phyloP scores from a whole-genome alignment of 192 early-diverging fungal genomes.

The Coemansia sp. region DNA sequence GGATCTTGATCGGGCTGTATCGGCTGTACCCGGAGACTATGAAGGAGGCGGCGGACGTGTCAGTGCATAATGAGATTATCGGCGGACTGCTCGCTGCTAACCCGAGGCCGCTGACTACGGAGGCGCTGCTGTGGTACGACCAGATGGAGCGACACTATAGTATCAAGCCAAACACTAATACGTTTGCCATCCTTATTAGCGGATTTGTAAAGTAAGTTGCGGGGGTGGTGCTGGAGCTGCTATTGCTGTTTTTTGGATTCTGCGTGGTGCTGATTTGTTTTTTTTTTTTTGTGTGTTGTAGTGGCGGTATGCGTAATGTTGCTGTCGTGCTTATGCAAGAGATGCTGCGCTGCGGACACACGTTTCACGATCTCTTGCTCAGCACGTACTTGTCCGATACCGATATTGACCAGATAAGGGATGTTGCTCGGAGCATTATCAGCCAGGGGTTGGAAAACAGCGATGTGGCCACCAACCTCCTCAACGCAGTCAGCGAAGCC shows the following conservation, averaged over 20 bases:
- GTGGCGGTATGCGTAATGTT: constrained; percentile 33
- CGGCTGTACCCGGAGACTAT: constrained; percentile 68
- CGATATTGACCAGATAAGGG: constrained; percentile 48
- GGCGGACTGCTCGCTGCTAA: constrained; percentile 61
- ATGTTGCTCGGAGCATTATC: constrained; percentile 36
- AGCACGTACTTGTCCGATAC: constrained; percentile 48
- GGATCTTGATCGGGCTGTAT: constrained; percentile 64
- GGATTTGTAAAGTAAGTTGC: constrained; percentile 59
- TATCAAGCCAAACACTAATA: constrained; percentile 64
- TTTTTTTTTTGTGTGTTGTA: constrained; percentile 17
- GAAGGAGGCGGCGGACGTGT: constrained; percentile 63
- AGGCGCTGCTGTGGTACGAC: constrained; percentile 73
- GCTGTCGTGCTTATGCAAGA: constrained; percentile 50
- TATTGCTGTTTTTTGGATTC: neutral
- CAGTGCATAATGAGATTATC: constrained; percentile 83
- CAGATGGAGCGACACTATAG: constrained; percentile 54
- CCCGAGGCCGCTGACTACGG: constrained; percentile 54
- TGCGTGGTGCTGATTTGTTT: neutral
- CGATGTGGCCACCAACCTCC: constrained; percentile 25
- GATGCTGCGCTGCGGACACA: constrained; percentile 44
- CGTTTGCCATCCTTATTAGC: constrained; percentile 76
- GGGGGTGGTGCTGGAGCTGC: neutral
- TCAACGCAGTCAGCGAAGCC: constrained; percentile 32
- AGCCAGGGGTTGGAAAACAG: constrained; percentile 20
- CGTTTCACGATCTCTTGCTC: constrained; percentile 43